Evolutionary conservation across 192 early-diverging fungal species (phyloP), one percentile per base, ranked within the genome.

Genomic region (Phycomyces blakesleeanus): DNA sequence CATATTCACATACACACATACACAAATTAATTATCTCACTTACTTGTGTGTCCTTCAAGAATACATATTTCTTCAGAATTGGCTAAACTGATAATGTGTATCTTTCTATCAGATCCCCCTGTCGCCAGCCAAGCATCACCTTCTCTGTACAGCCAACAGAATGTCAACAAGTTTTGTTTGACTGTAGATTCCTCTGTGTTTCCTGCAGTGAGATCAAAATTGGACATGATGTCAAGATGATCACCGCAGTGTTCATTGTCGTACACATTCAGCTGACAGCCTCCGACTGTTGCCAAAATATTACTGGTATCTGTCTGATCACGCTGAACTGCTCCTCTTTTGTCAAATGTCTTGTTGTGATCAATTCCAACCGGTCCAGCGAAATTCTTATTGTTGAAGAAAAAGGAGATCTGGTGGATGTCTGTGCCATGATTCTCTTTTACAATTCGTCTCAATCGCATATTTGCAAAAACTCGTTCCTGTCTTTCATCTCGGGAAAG

Each of bases 221-320:
- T 91, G 6, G 92, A 93, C 90, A 96, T 93, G 55, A 96, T 89
- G 65, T 96, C 93, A 66, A 96, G 77, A 59, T 96, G 94, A 66
- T 94, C 91, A 11, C 92, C 93, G 58, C 90, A 92, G 68, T 96
- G 92, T 67, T 93, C 92, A 72, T 96, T 96, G 64, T 96, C 94
- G 68, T 91, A 96, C 14, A 94, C 81, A 59, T 87, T 94, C 14
- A 87, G 85, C 85, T 91, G 73, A 34, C 76, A 65, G 18, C 80
- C 79, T 24, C 89, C 91, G 6, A 85, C 84, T 0, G 85, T 93
- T 7, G 83, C 89, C 40, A 92, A 70, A 22, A 94, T 67, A 54
- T 91, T 92, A 63, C 87, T 89, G 29, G 78, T 85, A 65, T 93
- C 89, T 41, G 63, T 70, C 1, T 78, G 66, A 21, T 87, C 84